Percentiles rank a stretch among this genome's conserved stretches.
Conservation (phyloP, 2,329 filamentous ascomycete species). For the Trichoderma cornu-damae region DNA sequence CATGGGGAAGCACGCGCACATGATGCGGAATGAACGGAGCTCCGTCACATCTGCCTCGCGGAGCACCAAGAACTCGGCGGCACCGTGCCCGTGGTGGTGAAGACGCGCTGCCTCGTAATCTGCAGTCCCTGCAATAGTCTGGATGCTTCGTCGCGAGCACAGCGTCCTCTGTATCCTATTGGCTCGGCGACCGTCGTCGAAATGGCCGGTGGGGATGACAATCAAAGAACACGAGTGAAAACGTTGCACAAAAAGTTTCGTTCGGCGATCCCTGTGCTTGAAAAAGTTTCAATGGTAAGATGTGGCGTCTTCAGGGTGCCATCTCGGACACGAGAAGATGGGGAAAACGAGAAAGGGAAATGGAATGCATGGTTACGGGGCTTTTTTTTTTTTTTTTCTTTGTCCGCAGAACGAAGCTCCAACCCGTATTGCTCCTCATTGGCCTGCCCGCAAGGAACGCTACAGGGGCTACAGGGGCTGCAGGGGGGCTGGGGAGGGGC, state of each 20-base stretch:
- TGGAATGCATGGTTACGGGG: too few species aligned
- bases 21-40: neutral
- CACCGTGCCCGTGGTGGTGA: neutral
- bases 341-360: neutral
- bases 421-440: conserved; percentile 1
- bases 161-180: neutral
- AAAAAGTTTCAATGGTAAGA: neutral
- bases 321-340: too few species aligned
- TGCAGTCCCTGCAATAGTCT: neutral
- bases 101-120: conserved; percentile 6
- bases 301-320: neutral
- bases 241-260: too few species aligned
- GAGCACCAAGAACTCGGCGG: neutral
- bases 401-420: neutral
- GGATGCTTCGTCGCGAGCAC: neutral
- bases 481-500: conserved; percentile 8
- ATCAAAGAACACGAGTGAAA: neutral
- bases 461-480: conserved; percentile 14
- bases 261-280: neutral
- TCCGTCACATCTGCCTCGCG: neutral
- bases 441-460: neutral
- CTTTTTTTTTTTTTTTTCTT: too few species aligned
- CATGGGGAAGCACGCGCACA: neutral
- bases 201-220: conserved; percentile 1
- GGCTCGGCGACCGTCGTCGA: neutral